Conservation (phyloP, 495 filamentous ascomycete species). For the Tirmania nivea region DNA sequence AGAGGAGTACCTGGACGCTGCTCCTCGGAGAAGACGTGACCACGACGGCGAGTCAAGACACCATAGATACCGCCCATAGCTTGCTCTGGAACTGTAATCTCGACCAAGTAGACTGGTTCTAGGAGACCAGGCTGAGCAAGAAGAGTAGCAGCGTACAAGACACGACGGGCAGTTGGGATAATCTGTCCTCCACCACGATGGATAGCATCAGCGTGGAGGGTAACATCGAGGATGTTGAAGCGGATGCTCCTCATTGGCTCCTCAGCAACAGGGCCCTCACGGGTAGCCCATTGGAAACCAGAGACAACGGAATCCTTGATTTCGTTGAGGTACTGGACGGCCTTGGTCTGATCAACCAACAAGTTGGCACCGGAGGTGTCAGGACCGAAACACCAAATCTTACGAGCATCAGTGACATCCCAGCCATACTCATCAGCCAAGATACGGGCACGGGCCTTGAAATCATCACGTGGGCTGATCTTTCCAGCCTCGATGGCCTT, state of each 20-base stretch:
- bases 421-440: conserved; percentile 93
- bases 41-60: conserved; percentile 92
- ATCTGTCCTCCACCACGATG: conserved; percentile 98
- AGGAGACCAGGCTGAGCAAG: conserved; percentile 76
- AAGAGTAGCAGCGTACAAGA: conserved; percentile 77
- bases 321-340: conserved; percentile 98
- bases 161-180: conserved; percentile 95
- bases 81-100: conserved; percentile 95
- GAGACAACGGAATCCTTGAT: conserved; percentile 99
- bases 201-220: conserved; percentile 97
- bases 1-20: conserved; percentile 97
- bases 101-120: conserved; percentile 96
- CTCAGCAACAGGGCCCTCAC: conserved; percentile 92
- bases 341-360: conserved; percentile 98
- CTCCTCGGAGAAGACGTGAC: conserved; percentile 97
- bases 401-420: conserved; percentile 99
- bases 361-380: conserved; percentile 96
- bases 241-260: conserved; percentile 92
- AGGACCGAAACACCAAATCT: conserved; percentile 99
- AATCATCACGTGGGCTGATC: conserved; percentile 89
- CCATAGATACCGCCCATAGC: conserved; percentile 99
- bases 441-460: conserved; percentile 95
- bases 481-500: conserved; percentile 79
- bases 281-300: conserved; percentile 98
- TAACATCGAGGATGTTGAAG: conserved; percentile 99